Evolutionary conservation across 495 filamentous ascomycete species (phyloP), one percentile per base, ranked within the genome.

Genomic region (Aspergillus avenaceus): DNA sequence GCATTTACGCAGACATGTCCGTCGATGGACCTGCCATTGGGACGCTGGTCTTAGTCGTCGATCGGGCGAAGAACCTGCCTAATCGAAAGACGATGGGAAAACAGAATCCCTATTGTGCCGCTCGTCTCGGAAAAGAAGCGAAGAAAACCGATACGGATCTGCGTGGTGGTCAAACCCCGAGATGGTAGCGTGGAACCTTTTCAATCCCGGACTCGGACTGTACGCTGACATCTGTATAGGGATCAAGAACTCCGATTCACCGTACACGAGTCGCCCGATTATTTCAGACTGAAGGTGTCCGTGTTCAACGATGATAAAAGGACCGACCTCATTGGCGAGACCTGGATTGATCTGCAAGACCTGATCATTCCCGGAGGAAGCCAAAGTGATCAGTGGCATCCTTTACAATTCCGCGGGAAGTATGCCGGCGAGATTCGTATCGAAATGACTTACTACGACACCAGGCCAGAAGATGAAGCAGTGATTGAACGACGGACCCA

Each of bases 291-390:
- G 27, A 97, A 99, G 66, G 80, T 97, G 13, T 95, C 91, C 5
- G 84, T 96, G 5, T 97, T 97, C 76, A 97, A 96, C 63, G 92
- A 98, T 60, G 92, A 98, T 64, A 96, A 95, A 69, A 91, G 84
- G 71, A 96, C 91, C 0, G 92, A 98, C 45, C 63, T 98, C 52
- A 96, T 98, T 58, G 95, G 93, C 49, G 93, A 99, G 65, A 80
- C 86, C 2, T 96, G 87, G 84, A 79, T 97, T 38, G 84, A 86
- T 59, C 71, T 99, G 41, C 83, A 86, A 37, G 80, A 83, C 59
- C 83, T 99, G 44, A 72, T 99, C 43, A 79, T 91, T 18, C 79
- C 82, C 3, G 92, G 92, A 40, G 93, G 93, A 25, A 91, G 95
- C 28, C 90, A 96, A 57, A 90, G 84, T 56, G 93, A 97, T 64